Percentiles rank a stretch among this genome's conserved stretches.
Conservation (phyloP, 1,284 basidiomycete genomes). For the Anthracocystis walkeri region DNA sequence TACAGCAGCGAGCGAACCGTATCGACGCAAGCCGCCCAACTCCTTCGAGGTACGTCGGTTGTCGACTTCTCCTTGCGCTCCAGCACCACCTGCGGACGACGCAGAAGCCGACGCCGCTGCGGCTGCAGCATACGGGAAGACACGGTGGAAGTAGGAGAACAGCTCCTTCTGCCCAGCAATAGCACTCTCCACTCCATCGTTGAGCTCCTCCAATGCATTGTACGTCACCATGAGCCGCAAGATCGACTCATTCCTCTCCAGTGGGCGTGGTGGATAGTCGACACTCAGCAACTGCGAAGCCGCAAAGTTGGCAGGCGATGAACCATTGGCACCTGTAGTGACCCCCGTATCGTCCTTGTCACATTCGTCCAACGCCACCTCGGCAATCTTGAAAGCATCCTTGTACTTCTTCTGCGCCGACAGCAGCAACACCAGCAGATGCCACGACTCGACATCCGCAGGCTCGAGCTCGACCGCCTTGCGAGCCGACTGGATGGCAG, state of each 20-base stretch:
- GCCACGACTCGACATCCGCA: conserved; percentile 85
- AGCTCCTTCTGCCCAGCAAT: conserved; percentile 85
- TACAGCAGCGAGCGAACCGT: conserved; percentile 37
- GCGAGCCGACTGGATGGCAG: conserved; percentile 79
- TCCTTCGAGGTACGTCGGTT: conserved; percentile 25
- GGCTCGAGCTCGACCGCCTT: conserved; percentile 80
- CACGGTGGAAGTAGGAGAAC: conserved; percentile 79
- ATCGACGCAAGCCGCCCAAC: conserved; percentile 27
- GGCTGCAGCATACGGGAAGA: conserved; percentile 48
- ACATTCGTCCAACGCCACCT: conserved; percentile 73
- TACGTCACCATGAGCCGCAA: conserved; percentile 89
- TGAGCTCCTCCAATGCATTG: conserved; percentile 83
- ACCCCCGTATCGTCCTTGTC: conserved; percentile 67
- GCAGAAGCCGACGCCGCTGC: conserved; percentile 42
- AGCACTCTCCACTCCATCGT: conserved; percentile 87
- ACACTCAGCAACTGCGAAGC: conserved; percentile 72
- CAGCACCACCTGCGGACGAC: conserved; percentile 18
- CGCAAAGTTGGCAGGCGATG: conserved; percentile 50
- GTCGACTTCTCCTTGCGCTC: conserved; percentile 3
- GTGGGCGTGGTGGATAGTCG: conserved; percentile 73
- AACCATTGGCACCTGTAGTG: conserved; percentile 69
- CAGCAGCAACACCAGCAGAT: conserved; percentile 85
- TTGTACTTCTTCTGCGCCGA: conserved; percentile 84
- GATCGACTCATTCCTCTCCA: conserved; percentile 81
- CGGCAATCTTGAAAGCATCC: conserved; percentile 81